Conservation (phyloP, 495 filamentous ascomycete genomes). For the Xylona heveae region DNA sequence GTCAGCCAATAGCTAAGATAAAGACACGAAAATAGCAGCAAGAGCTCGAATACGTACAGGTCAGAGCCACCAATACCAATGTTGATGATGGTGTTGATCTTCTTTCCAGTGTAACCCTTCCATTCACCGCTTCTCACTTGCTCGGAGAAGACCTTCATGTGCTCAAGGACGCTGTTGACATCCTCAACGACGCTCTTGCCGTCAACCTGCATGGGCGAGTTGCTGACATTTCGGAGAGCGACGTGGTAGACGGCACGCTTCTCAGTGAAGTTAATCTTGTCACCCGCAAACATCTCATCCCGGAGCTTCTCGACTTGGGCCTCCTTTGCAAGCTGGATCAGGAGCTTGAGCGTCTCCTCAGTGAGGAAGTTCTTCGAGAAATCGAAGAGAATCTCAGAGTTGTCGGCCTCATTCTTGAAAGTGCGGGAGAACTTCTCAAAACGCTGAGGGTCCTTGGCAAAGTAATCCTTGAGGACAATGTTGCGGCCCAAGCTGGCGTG, state of each 20-base stretch:
- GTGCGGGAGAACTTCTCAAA: slow-evolving; percentile 78
- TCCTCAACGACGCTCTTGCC: slow-evolving; percentile 91
- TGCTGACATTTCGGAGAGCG: slow-evolving; percentile 72
- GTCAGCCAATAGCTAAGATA: neutral
- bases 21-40: neutral
- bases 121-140: slow-evolving; percentile 86
- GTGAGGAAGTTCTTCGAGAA: slow-evolving; percentile 98
- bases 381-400: slow-evolving; percentile 78
- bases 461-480: slow-evolving; percentile 83
- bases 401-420: slow-evolving; percentile 60
- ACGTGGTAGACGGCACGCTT: slow-evolving; percentile 88
- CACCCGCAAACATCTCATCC: slow-evolving; percentile 89
- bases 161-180: slow-evolving; percentile 74
- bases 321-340: slow-evolving; percentile 79
- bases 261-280: slow-evolving; percentile 99
- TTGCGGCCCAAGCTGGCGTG: slow-evolving; percentile 62
- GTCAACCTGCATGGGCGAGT: slow-evolving; percentile 76
- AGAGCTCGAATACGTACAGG: slow-evolving; percentile 38
- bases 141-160: slow-evolving; percentile 95
- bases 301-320: slow-evolving; percentile 78
- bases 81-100: slow-evolving; percentile 89
- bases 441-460: slow-evolving; percentile 68
- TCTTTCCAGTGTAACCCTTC: slow-evolving; percentile 98
- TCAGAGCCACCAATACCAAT: slow-evolving; percentile 97
- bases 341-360: slow-evolving; percentile 68